Evolutionary conservation across 2,329 filamentous ascomycete species (phyloP), one percentile per base, ranked within the genome.

Genomic region (Tolypocladium inflatum): DNA sequence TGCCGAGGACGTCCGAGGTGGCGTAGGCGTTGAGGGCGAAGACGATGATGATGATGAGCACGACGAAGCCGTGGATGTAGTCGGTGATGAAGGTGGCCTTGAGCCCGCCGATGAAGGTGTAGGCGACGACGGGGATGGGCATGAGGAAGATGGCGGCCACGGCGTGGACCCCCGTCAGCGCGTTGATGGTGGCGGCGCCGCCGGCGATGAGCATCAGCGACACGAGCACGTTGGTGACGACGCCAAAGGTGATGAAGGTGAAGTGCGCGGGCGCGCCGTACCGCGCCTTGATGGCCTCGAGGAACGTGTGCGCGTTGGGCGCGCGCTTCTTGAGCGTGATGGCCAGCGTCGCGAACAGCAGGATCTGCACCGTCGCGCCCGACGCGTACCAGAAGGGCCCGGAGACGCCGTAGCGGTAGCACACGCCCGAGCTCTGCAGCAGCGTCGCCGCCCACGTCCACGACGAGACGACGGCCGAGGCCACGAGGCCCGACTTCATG

Each of bases 401-500:
- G 0, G 81, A 80, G 43, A 89, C 80, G 15, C 86, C 89, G 67
- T 93, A 93, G 61, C 84, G 79, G 71, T 96, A 96, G 61, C 89
- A 90, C 21, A 96, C 88, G n/a, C 86, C 83, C 1, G 89, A 87
- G 1, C 84, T 89, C 68, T 94, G 90, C 2, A 94, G 78, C 1
- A 93, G 77, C 0, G 90, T 94, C 26, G 90, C 91, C 0, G 90
- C 91, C 91, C 91, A 96, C 0, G 91, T 96, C 91, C 92, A 96
- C 6, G 88, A 91, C 19, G 88, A 92, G 4, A 96, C 90, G n/a
- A 96, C 91, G 19, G 91, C 91, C 6, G 90, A 89, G 13, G 90
- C 89, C 0, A 96, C 90, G 17, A 96, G 79, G 50, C 91, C 92
- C 10, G 90, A 91, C 70, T 96, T 96, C 63, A 96, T 90, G 1